A percentile compares a stretch with the other conserved stretches of the same genome.
These are phyloP conservation scores for Imleria badia DNA, from an alignment of 768 basidiomycete genomes.

Conservation along the genomic window DNA sequence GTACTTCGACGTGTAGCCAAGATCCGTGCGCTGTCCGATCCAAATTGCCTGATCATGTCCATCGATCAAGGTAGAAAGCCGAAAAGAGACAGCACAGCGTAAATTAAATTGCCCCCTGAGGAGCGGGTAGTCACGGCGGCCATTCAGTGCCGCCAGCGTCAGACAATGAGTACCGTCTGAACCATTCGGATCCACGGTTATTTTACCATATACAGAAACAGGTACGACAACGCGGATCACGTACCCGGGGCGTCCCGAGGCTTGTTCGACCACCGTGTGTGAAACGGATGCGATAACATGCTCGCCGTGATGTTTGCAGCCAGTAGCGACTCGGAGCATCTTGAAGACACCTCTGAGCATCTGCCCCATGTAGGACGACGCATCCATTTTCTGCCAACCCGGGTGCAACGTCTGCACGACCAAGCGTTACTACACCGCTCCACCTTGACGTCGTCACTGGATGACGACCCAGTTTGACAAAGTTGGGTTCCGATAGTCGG, in stretches of 20 bases:
- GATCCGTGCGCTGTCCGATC: not conserved
- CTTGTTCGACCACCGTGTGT: not conserved
- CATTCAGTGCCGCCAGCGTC: not conserved
- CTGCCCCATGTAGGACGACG: not conserved
- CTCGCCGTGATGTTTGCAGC: no score
- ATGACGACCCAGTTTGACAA: not conserved
- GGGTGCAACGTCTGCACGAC: not conserved
- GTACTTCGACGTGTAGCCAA: not conserved
- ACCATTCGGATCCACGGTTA: not conserved
- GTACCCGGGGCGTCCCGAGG: no score
- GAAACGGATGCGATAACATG: not conserved
- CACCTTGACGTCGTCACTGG: not conserved
- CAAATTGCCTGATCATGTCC: not conserved
- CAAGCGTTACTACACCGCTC: not conserved
- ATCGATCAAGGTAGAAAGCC: not conserved
- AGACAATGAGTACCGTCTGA: no score
- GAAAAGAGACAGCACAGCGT: not conserved
- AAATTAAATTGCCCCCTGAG: not conserved
- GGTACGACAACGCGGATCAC: not conserved
- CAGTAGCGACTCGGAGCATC: no score
- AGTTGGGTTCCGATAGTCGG: not conserved
- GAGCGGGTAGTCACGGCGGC: not conserved
- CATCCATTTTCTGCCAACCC: not conserved
- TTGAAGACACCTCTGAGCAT: not conserved
- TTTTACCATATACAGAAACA: not conserved